Conservation (phyloP, 768 basidiomycete genomes). For the Tephrocybe sp. region DNA sequence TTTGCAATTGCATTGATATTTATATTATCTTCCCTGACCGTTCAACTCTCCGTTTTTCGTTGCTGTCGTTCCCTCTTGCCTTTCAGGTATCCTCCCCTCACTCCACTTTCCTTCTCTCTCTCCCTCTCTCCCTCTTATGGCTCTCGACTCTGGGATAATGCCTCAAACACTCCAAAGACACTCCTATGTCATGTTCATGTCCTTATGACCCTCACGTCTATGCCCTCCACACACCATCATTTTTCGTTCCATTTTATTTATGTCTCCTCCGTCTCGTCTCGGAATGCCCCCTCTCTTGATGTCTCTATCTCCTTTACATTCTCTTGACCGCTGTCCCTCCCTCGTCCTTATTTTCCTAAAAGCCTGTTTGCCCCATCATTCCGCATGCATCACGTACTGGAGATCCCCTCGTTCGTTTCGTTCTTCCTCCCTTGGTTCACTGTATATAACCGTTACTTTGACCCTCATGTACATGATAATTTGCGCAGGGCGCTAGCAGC, state of each 20-base stretch:
- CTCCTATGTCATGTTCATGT: constrained; percentile 16
- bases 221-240: constrained; percentile 19
- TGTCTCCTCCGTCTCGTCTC: constrained; percentile 3
- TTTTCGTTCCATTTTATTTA: constrained; percentile 11
- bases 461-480: constrained; percentile 31
- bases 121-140: too few relatives aligned
- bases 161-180: constrained; percentile 17
- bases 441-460: constrained; percentile 15
- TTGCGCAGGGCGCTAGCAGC: constrained; percentile 30
- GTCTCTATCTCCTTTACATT: constrained; percentile 11
- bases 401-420: constrained; percentile 19
- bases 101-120: constrained; percentile 9
- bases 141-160: constrained; percentile 10
- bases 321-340: too few relatives aligned
- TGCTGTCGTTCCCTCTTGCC: constrained; percentile 37
- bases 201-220: constrained; percentile 16
- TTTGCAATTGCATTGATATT: constrained; percentile 21
- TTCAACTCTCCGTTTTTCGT: constrained; percentile 21
- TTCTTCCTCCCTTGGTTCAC: constrained; percentile 9
- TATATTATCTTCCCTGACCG: constrained; percentile 12
- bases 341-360: neutral
- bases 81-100: constrained; percentile 15
- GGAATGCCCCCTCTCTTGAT: constrained; percentile 23
- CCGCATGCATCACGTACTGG: constrained; percentile 12
- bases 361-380: constrained; percentile 5